These are phyloP conservation scores for Backusella parvicylindrica DNA, from an alignment of 192 early-diverging fungal genomes.

Conservation along the genomic window DNA sequence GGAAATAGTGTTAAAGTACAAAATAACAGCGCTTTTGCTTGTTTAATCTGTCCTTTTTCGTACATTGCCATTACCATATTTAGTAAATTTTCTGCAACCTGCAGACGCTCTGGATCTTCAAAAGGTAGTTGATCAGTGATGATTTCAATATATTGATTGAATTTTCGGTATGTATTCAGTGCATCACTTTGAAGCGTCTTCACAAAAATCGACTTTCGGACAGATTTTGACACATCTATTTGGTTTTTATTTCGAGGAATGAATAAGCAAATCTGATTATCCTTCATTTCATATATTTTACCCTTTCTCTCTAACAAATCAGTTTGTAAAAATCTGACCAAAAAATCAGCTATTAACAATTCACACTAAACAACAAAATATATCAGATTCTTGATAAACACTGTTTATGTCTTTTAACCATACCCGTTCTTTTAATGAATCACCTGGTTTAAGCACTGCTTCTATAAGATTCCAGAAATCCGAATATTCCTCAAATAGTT, in stretches of 20 bases:
- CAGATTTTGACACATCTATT: neutral
- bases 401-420: neutral
- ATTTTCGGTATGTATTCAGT: neutral
- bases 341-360: neutral
- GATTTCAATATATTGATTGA: neutral
- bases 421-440: neutral
- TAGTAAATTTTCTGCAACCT: neutral
- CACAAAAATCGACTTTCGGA: neutral
- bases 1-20: too few relatives aligned
- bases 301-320: neutral
- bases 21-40: too few relatives aligned
- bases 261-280: neutral
- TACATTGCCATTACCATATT: slow-evolving; percentile 1
- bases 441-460: neutral
- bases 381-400: neutral
- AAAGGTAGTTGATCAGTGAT: neutral
- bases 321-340: neutral
- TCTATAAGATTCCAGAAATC: slow-evolving; percentile 1
- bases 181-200: neutral
- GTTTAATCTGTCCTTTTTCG: neutral
- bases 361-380: neutral
- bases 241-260: neutral
- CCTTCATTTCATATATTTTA: neutral
- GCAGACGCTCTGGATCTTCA: neutral
- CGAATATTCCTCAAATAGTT: neutral